phyloP scores from a whole-genome alignment of 805 yeast species.

The Ogataea pignaliae region DNA sequence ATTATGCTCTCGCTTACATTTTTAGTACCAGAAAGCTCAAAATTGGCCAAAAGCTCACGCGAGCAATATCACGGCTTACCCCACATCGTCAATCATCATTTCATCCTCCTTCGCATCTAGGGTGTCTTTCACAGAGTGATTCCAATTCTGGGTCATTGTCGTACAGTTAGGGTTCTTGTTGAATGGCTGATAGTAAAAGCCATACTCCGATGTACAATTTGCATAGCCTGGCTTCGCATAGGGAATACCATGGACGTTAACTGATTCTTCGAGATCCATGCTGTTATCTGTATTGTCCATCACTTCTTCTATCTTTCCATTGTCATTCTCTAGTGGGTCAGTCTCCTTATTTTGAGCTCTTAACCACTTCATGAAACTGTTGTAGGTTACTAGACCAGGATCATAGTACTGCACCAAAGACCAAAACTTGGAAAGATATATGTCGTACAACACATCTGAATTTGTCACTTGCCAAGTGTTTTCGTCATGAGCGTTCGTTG shows the following conservation, averaged over 20 bases:
- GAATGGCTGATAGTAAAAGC: conserved; percentile 6
- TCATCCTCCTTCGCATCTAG: conserved; percentile 1
- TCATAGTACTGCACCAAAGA: conserved; percentile 22
- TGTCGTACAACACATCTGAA: conserved; percentile 19
- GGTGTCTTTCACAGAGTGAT: not conserved
- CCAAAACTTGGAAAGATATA: conserved; percentile 16
- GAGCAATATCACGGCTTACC: too few species aligned
- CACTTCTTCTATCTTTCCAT: conserved; percentile 4
- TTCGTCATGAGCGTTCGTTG: too few species aligned
- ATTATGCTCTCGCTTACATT: too few species aligned
- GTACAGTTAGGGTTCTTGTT: not conserved
- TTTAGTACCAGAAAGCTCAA: too few species aligned
- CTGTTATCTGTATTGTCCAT: not conserved
- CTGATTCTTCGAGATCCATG: not conserved
- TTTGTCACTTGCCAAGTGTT: conserved; percentile 8
- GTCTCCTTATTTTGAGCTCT: conserved; percentile 6
- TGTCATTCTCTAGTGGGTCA: conserved; percentile 14
- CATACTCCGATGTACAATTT: conserved; percentile 9
- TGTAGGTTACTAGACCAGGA: conserved; percentile 16
- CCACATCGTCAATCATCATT: conserved; percentile 4
- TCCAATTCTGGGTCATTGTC: not conserved
- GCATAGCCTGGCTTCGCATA: not conserved
- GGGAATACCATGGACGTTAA: too few species aligned
- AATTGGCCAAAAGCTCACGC: too few species aligned
- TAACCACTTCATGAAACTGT: conserved; percentile 13